Evolutionary conservation across 257 asterid genomes (phyloP).

Genomic region (Ophiorrhiza pumila): DNA sequence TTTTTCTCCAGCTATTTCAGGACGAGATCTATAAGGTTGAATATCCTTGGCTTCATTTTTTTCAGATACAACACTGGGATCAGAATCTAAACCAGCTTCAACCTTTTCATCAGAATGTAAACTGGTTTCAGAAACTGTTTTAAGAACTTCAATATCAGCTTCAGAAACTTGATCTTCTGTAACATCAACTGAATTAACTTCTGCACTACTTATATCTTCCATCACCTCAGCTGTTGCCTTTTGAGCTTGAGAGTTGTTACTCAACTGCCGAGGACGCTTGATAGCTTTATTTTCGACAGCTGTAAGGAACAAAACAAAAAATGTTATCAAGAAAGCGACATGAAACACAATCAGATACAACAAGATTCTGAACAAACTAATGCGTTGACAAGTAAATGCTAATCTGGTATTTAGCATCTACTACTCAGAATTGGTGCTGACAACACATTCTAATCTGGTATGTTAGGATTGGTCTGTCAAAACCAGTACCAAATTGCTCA

Average conservation of each 20-base stretch:
- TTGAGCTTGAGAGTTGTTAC: conserved; percentile 35
- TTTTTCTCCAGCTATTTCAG: conserved; percentile 43
- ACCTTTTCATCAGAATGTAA: conserved; percentile 31
- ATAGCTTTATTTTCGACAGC: conserved; percentile 46
- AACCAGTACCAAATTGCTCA: background rate
- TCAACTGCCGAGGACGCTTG: conserved; percentile 32
- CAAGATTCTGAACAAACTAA: background rate
- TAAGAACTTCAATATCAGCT: conserved; percentile 35
- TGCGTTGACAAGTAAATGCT: background rate
- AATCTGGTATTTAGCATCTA: background rate
- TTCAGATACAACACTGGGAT: conserved; percentile 28
- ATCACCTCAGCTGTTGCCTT: conserved; percentile 32
- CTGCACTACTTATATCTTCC: conserved; percentile 32
- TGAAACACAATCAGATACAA: background rate
- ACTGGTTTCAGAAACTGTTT: conserved; percentile 35
- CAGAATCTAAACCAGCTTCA: conserved; percentile 41
- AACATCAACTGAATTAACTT: conserved; percentile 11
- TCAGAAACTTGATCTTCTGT: conserved; percentile 19
- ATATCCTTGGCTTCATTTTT: conserved; percentile 38
- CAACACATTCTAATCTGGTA: background rate
- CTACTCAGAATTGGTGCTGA: background rate
- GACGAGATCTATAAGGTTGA: conserved; percentile 35
- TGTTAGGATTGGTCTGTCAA: background rate
- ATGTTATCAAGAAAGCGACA: background rate
- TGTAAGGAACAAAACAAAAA: conserved; percentile 28